Evolutionary conservation across 139 green algal genomes (phyloP), one percentile per base, ranked within the genome.

Genomic region (Prasinococcaceae sp.): DNA sequence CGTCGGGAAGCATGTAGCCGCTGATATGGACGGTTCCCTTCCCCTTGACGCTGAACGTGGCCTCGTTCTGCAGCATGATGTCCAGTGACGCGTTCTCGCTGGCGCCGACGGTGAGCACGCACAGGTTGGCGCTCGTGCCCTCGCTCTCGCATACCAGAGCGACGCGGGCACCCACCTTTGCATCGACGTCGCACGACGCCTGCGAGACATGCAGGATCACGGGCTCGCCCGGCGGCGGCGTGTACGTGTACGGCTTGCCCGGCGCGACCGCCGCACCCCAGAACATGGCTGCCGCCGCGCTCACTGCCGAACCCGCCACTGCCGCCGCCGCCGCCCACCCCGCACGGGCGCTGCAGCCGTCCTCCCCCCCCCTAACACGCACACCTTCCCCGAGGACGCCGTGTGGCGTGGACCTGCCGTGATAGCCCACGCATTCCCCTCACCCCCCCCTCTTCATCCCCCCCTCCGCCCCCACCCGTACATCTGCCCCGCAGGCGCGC

Each of bases 11-110:
- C 49, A 71, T 79, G 63, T 89, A 92, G 3, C 84, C 85, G 4
- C 72, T 79, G 3, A 94, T 51, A 66, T 94, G 81, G 17, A 92
- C 65, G 27, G 16, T 6, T 1, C 43, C 61, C 2, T 19, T 35
- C 8, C 77, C 80, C 32, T 69, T 43, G 5, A 86, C 74, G 1
- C 22, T 69, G 28, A 93, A 86, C 69, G 92, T 83, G 2, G 68
- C 48, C 57, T 93, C 92, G 17, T 75, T 38, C 41, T 72, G 58
- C 3, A 88, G 60, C 23, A 90, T 66, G 35, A 88, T 65, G 65
- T 92, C 79, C 47, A 94, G 60, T 4, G 49, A 33, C 0, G 62
- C 53, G 9, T 66, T 74, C 51, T 88, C 80, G 12, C 44, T 20
- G 10, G 30, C 60, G 6, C 79, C 79, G 27, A 77, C 78, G 1